Evolutionary conservation across 192 early-diverging fungal species (phyloP), one percentile per base, ranked within the genome.

Genomic region (Backusella tuberculispora): DNA sequence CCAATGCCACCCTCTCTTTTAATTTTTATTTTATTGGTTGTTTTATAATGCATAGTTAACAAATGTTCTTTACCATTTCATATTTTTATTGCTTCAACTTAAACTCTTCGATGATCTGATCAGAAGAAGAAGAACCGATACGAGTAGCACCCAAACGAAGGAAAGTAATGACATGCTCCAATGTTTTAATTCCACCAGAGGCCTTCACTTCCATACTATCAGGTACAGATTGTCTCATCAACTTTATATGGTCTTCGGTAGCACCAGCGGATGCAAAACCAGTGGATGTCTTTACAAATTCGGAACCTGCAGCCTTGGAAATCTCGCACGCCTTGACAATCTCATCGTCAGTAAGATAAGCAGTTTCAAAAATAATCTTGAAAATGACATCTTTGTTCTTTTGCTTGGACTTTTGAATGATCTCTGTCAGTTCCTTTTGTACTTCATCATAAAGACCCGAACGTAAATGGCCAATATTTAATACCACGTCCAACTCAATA

Each of bases 231-330:
- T 70, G 78, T 26, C 81, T 84, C 88, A 90, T 90, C 34, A 88
- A 75, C 71, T 68, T 76, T 43, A 88, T 76, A 19, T 90, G 85
- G 1, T 78, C 82, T 13, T 87, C 56, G 1, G 81, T 87, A 9
- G 84, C 85, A 2, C 88, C 88, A 13, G 84, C 81, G 13, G 77
- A 75, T 64, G 85, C 83, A 47, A 90, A 90, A 17, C 88, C 88
- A 1, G 88, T 88, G 5, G 87, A 88, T 6, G 88, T 90, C 82
- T 90, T 90, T 42, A 90, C 88, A 66, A 87, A 90, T 26, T 90
- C 82, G 5, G 88, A 85, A 15, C 88, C 87, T 4, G 88, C 87
- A 19, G 81, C 75, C 26, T 83, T 81, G 0, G 80, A 50, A 8
- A 82, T 50, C 68, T 71, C 50, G 53, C 88, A 88, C 0, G 85